Percentiles rank a stretch among this genome's conserved stretches.
Conservation (phyloP, 306 rosid species). For the Carpinus viminea region DNA sequence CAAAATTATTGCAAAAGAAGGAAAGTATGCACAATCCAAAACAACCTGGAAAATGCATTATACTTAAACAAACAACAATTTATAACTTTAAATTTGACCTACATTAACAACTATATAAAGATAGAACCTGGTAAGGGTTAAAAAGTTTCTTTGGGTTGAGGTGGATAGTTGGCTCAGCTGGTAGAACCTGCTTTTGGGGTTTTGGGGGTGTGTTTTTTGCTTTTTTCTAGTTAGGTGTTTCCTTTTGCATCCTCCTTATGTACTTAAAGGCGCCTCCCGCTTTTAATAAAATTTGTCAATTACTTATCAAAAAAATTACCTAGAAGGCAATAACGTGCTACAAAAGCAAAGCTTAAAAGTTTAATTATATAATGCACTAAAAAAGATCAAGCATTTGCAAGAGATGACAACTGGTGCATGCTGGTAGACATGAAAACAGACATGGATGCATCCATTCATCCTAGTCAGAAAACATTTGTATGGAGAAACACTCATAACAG, state of each 20-base stretch:
- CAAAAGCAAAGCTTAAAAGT: neutral
- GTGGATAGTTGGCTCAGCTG: no score
- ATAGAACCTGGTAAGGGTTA: neutral
- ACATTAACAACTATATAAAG: conserved; percentile 21
- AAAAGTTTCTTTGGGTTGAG: no score
- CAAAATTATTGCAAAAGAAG: conserved; percentile 28
- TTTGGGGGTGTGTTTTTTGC: no score
- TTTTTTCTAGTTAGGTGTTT: no score
- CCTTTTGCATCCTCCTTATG: no score
- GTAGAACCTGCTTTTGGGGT: no score
- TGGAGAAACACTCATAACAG: neutral
- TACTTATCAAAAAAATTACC: neutral
- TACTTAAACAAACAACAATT: neutral
- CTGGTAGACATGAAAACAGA: neutral
- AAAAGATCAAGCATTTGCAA: conserved; percentile 15
- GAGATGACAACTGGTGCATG: neutral
- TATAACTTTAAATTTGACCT: neutral
- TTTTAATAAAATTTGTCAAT: no score
- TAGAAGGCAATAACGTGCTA: conserved; percentile 5
- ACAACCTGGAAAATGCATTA: neutral
- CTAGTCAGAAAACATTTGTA: neutral
- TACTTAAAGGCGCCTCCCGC: no score
- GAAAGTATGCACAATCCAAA: conserved; percentile 3
- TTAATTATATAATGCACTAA: neutral
- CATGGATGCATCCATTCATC: neutral